Conservation (phyloP, 1,284 basidiomycete species). For the Irpex sp. region DNA sequence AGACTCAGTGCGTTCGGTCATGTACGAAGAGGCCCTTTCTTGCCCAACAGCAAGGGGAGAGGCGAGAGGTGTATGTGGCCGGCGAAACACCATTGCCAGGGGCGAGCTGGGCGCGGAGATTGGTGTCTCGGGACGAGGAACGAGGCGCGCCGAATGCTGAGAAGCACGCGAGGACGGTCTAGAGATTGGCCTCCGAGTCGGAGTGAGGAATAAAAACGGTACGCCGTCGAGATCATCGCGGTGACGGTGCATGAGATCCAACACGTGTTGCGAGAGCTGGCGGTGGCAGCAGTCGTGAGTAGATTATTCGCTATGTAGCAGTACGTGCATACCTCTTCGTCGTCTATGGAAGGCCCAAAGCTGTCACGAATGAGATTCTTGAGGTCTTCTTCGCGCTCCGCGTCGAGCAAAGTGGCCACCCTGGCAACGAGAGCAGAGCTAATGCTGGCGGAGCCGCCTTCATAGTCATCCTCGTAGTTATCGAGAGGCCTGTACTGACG, state of each 20-base stretch:
- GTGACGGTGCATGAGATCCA: slow-evolving; percentile 85
- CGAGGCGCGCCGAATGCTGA: slow-evolving; percentile 56
- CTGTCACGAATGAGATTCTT: slow-evolving; percentile 68
- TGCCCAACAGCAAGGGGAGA: slow-evolving; percentile 61
- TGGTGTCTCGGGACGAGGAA: slow-evolving; percentile 66
- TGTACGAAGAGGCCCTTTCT: slow-evolving; percentile 48
- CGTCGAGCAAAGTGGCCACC: slow-evolving; percentile 66
- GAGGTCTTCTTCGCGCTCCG: slow-evolving; percentile 83
- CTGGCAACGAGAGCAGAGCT: slow-evolving; percentile 55
- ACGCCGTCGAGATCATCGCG: slow-evolving; percentile 77
- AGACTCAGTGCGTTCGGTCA: slow-evolving; percentile 52
- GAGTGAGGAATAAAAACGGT: slow-evolving; percentile 75
- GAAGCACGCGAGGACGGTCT: slow-evolving; percentile 79
- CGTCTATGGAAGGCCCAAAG: slow-evolving; percentile 56
- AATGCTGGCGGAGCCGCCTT: slow-evolving; percentile 48
- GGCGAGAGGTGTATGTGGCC: slow-evolving; percentile 70
- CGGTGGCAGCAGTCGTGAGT: slow-evolving; percentile 6
- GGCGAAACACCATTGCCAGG: slow-evolving; percentile 61
- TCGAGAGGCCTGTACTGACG: slow-evolving; percentile 61
- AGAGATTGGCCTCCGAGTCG: slow-evolving; percentile 71
- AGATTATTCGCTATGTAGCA: background rate
- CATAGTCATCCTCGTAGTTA: slow-evolving; percentile 45
- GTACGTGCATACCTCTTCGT: slow-evolving; percentile 53
- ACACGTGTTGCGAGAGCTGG: slow-evolving; percentile 70
- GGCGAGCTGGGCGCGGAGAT: slow-evolving; percentile 65